Evolutionary conservation across 2,329 filamentous ascomycete genomes (phyloP).

Genomic region (Paecilomyces variotii): DNA sequence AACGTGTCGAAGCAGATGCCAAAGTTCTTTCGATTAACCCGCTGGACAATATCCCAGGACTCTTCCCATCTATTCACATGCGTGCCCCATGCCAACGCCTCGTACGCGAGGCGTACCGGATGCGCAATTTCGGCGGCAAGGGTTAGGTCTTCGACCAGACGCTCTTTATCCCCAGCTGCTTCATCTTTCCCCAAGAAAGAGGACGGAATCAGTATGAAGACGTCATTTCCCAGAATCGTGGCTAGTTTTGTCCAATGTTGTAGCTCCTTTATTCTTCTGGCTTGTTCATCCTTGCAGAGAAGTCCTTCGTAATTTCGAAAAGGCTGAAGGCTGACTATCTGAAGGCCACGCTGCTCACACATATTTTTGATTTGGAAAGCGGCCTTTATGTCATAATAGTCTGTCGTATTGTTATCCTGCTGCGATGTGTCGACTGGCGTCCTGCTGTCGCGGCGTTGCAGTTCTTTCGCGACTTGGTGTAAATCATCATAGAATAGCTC

Average conservation of each 20-base stretch:
- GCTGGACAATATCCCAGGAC: constrained; percentile 59
- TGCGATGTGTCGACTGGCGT: no score
- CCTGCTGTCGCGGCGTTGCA: background rate
- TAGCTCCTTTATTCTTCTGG: no score
- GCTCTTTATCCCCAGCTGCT: constrained; percentile 41
- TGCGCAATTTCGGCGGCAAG: constrained; percentile 57
- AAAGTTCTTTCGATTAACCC: constrained; percentile 61
- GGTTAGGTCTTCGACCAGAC: constrained; percentile 55
- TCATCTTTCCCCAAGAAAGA: constrained; percentile 47
- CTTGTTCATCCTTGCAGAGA: no score
- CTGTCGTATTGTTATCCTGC: no score
- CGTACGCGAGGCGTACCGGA: constrained; percentile 61
- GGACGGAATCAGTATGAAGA: constrained; percentile 58
- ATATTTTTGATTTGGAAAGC: no score
- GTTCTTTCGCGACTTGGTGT: background rate
- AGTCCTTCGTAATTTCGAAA: no score
- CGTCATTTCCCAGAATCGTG: background rate
- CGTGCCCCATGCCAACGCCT: constrained; percentile 64
- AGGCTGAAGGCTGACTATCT: no score
- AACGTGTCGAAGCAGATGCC: constrained; percentile 69
- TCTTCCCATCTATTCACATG: constrained; percentile 61
- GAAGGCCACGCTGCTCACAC: no score
- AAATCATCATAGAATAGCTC: background rate
- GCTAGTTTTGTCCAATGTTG: background rate
- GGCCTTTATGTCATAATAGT: no score